Conservation (phyloP, 495 filamentous ascomycete species). For the Cudoniella acicularis region DNA sequence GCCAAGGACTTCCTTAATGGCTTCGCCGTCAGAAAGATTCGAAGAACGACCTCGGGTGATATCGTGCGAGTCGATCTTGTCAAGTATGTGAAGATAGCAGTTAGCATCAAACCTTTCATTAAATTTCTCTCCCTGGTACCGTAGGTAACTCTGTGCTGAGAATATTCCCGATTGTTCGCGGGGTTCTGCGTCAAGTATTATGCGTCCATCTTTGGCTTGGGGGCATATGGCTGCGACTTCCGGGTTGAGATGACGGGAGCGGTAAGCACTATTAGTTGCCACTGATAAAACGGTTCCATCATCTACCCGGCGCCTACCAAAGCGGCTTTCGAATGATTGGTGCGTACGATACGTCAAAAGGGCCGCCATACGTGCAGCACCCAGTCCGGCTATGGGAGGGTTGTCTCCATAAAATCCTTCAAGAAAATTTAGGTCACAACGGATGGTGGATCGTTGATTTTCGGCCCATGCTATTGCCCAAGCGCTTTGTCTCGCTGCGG, state of each 20-base stretch:
- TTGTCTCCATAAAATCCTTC: conserved; percentile 31
- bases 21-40: conserved; percentile 8
- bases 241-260: background rate
- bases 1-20: conserved; percentile 21
- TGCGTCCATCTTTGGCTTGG: background rate
- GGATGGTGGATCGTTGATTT: conserved; percentile 33
- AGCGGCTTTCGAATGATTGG: conserved; percentile 31
- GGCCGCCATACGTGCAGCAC: conserved; percentile 37
- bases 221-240: conserved; percentile 13
- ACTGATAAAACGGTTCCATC: no score
- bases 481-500: conserved; percentile 32
- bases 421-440: conserved; percentile 29
- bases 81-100: conserved; percentile 34
- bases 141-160: conserved; percentile 34
- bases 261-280: no score
- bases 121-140: conserved; percentile 38
- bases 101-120: conserved; percentile 36
- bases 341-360: conserved; percentile 38
- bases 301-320: conserved; percentile 35
- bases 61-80: conserved; percentile 39
- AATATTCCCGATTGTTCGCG: conserved; percentile 17
- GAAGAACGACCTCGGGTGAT: conserved; percentile 25
- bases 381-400: conserved; percentile 31
- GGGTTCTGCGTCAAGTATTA: background rate
- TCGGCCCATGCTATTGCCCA: conserved; percentile 39